phyloP scores from a whole-genome alignment of 192 early-diverging fungal species.

The Spinellus fusiger region DNA sequence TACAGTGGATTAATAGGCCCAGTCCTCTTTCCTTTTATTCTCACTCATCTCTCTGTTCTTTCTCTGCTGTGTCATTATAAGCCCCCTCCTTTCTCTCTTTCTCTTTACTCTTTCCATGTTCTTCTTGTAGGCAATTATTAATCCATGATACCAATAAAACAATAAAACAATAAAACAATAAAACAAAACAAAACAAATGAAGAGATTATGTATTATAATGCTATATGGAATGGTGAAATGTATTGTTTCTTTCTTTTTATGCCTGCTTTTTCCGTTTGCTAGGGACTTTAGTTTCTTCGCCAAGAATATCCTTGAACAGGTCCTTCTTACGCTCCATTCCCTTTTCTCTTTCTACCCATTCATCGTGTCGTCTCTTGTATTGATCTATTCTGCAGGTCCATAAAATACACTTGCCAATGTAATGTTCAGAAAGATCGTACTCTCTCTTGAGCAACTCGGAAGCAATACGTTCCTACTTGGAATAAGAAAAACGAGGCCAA shows the following conservation, averaged over 20 bases:
- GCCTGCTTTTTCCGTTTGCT: neutral
- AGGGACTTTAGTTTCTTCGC: slow-evolving; percentile 19
- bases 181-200: too few relatives aligned
- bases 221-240: neutral
- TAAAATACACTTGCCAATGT: slow-evolving; percentile 67
- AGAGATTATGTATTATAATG: too few relatives aligned
- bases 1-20: neutral
- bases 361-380: slow-evolving; percentile 67
- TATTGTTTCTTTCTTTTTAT: neutral
- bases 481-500: neutral
- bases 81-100: neutral
- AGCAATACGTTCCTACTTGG: slow-evolving; percentile 58
- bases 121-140: neutral
- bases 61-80: neutral
- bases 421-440: slow-evolving; percentile 49
- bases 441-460: slow-evolving; percentile 56
- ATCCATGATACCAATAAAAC: neutral
- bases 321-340: slow-evolving; percentile 66
- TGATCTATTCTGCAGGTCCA: slow-evolving; percentile 74
- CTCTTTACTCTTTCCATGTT: neutral
- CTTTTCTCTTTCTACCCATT: slow-evolving; percentile 72
- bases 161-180: too few relatives aligned
- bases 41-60: neutral
- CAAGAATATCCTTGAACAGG: slow-evolving; percentile 79
- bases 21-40: neutral